phyloP scores from a whole-genome alignment of 441 rosid species.

The Pelargonium cotyledonis region DNA sequence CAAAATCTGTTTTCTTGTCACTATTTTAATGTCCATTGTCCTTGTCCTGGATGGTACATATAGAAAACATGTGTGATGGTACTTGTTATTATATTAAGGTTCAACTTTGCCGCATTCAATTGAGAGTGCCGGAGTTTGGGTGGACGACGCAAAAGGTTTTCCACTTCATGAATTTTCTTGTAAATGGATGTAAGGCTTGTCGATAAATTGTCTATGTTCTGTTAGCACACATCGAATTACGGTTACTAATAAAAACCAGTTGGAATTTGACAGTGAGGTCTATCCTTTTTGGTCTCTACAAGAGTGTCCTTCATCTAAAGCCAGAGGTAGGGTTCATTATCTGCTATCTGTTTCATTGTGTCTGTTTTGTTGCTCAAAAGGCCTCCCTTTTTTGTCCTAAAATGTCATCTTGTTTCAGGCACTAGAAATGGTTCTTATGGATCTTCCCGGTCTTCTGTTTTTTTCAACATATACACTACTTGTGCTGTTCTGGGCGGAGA shows the following conservation, averaged over 20 bases:
- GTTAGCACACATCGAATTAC: conserved; percentile 4
- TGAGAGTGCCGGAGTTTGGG: conserved; percentile 73
- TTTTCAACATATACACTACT: conserved; percentile 89
- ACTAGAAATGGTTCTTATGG: conserved; percentile 47
- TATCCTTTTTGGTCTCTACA: conserved; percentile 43
- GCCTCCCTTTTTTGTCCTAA: conserved; percentile 1
- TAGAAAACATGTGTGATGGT: too few species aligned
- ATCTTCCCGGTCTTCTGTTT: conserved; percentile 81
- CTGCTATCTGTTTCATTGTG: not conserved
- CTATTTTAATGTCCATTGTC: not conserved
- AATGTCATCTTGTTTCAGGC: conserved; percentile 29
- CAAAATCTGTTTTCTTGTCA: not conserved
- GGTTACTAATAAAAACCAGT: conserved; percentile 10
- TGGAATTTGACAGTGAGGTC: conserved; percentile 42
- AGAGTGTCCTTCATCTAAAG: conserved; percentile 37
- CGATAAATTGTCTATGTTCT: not conserved
- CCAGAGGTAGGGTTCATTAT: conserved; percentile 34
- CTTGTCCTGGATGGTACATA: not conserved
- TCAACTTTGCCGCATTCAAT: conserved; percentile 61
- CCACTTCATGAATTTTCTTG: conserved; percentile 73
- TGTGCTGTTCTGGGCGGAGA: conserved; percentile 96
- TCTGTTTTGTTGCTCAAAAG: not conserved
- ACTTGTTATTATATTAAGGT: conserved; percentile 28
- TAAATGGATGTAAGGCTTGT: conserved; percentile 53
- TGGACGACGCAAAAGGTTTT: conserved; percentile 86